Evolutionary conservation across 768 basidiomycete species (phyloP), one percentile per base, ranked within the genome.

Genomic region (Lactifluus volemus): DNA sequence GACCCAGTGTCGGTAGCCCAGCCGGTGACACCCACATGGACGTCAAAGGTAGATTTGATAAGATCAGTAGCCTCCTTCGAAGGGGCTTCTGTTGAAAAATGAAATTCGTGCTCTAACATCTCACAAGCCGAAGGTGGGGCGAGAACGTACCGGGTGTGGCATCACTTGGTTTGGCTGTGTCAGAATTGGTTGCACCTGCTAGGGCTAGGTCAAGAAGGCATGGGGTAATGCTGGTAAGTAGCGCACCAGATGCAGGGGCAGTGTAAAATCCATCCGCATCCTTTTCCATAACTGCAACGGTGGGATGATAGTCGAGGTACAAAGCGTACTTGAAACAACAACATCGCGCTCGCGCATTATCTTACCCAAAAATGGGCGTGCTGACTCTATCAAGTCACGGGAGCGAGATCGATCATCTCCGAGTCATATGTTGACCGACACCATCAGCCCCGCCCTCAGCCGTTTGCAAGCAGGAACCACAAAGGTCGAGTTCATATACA

Each of bases 211-310:
- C n/a, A 49, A 42, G 25, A 49, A 38, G 12, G 29, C 6, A 14
- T n/a, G 15, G 41, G 15, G 7, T 12, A 47, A 58, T n/a, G 32
- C 32, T 11, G n/a, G n/a, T 6, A 17, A 39, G 21, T 61, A 48
- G 45, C 32, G 39, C 71, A 85, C 84, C 78, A 65, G 75, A 71
- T 11, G 68, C 41, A 58, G 74, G 76, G 6, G 86, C 79, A 19
- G 78, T 83, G 69, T 86, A 89, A 72, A 91, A 90, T 1, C 89
- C 89, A 57, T 91, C 89, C 55, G 81, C 86, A 72, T 89, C 88
- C 74, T 86, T 90, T 70, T 86, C 78, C 79, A 88, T 80, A 58
- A 66, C 71, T 60, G 68, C 30, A 25, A 48, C 30, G 32, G 41
- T 54, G 34, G 2, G 19, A 36, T 50, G 42, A 25, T 45, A 34